Base-by-base conservation (phyloP, 2,329 filamentous ascomycete genomes). In the Ampelomyces quisqualis region DNA sequence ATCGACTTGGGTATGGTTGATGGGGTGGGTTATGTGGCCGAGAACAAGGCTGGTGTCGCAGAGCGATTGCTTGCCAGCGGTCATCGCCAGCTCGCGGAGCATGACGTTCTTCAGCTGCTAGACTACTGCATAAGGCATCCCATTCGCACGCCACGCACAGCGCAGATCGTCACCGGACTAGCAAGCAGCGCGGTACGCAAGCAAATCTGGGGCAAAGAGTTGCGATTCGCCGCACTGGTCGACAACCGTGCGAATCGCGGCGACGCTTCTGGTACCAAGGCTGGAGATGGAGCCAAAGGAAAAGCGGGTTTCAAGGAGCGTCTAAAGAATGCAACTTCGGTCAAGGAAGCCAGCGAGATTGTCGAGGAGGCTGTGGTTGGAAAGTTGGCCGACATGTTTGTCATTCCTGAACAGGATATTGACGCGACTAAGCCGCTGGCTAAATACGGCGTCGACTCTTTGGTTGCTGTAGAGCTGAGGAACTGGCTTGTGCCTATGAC, bases 1-100 rank as follows among this genome's bases (percentile, higher is more conserved):
- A 45, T 58, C 26, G 43, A 55, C 14, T 34, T 60, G 9, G 47
- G 47, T 8, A 43, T 51, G 8, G 45, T 58, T 4, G 14, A 47
- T 19, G 45, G 45, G 5, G 45, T 55, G 7, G 57, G 55, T 0
- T 45, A 44, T 72, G 75, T 1, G 7, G 48, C 51, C 9, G 45
- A 28, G 26, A 28, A 28, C 10, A 6, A 38, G 43, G 1, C 32
- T 55, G 4, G 20, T 27, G 1, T 45, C 57, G 5, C 72, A 73
- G 38, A 46, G 72, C 6, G 28, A 35, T 4, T 66, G 67, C n/a
- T n/a, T n/a, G n/a, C n/a, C n/a, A n/a, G n/a, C n/a, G n/a, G n/a
- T n/a, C n/a, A n/a, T n/a, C n/a, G n/a, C n/a, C n/a, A n/a, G n/a
- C n/a, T n/a, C n/a, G n/a, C n/a, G n/a, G n/a, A n/a, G n/a, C n/a